Evolutionary conservation across 768 basidiomycete genomes (phyloP).

Genomic region (Coprinopsis sp.): DNA sequence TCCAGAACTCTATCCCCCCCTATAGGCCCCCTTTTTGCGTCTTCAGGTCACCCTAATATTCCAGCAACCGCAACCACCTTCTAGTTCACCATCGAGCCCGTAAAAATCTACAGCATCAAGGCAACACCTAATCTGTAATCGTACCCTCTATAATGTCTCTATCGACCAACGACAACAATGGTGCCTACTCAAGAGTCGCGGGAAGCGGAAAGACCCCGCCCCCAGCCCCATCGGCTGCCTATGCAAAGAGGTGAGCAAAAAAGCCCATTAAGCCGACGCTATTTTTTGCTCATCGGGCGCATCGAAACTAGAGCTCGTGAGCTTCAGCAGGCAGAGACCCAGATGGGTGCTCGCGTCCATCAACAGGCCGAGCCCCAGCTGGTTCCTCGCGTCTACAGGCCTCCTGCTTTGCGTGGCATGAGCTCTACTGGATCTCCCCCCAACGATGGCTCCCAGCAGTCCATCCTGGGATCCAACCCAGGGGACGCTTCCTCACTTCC

Average conservation of each 20-base stretch:
- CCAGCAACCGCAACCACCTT: conserved; percentile 17
- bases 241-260: conserved; percentile 70
- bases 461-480: conserved; percentile 49
- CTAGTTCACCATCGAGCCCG: conserved; percentile 19
- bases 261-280: conserved; percentile 5
- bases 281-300: conserved; percentile 11
- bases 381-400: conserved; percentile 69
- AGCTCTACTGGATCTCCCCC: conserved; percentile 69
- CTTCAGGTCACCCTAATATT: neutral
- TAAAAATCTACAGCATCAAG: conserved; percentile 7
- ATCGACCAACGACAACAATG: conserved; percentile 78
- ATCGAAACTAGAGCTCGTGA: conserved; percentile 66
- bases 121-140: conserved; percentile 76
- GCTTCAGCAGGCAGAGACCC: conserved; percentile 72
- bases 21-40: conserved; percentile 1
- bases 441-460: conserved; percentile 47
- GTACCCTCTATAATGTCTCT: conserved; percentile 85
- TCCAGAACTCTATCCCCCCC: neutral
- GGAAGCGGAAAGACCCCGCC: conserved; percentile 85
- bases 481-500: conserved; percentile 57
- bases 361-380: conserved; percentile 69
- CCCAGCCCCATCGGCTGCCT: conserved; percentile 86
- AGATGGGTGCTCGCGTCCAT: conserved; percentile 67
- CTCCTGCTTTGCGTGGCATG: conserved; percentile 73
- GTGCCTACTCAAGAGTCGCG: conserved; percentile 75